phyloP scores from a whole-genome alignment of 208 protist species.

The Acanthamoeba healyi region DNA sequence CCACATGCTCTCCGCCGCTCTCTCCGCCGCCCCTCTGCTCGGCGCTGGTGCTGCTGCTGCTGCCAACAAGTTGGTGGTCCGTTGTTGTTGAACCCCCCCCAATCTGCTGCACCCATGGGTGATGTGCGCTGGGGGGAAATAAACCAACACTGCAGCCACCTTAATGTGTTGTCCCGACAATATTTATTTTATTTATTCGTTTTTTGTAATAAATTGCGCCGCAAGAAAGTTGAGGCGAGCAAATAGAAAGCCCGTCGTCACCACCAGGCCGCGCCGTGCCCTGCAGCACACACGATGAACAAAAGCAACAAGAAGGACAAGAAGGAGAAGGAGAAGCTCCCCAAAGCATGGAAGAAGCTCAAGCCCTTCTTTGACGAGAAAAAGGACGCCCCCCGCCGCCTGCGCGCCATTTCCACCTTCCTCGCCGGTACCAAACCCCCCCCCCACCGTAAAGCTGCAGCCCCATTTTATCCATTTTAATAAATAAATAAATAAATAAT shows the following conservation, averaged over 20 bases:
- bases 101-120: no score
- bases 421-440: neutral
- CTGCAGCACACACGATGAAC: no score
- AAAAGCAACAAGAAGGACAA: constrained; percentile 62
- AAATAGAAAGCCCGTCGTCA: no score
- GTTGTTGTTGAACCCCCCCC: neutral
- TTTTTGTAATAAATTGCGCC: no score
- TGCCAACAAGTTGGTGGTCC: neutral
- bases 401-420: constrained; percentile 7
- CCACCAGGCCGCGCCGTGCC: no score
- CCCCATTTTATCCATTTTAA: neutral
- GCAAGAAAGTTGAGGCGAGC: no score
- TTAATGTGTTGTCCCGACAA: no score
- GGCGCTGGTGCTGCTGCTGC: neutral
- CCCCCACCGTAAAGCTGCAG: neutral
- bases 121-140: no score
- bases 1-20: constrained; percentile 6
- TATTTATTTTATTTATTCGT: no score
- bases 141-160: no score
- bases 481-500: no score
- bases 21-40: neutral
- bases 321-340: constrained; percentile 66
- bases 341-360: constrained; percentile 69
- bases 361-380: constrained; percentile 73
- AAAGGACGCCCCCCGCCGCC: constrained; percentile 14